Base-by-base conservation (phyloP, 257 asterid genomes). In the Nicotiana undulata region DNA sequence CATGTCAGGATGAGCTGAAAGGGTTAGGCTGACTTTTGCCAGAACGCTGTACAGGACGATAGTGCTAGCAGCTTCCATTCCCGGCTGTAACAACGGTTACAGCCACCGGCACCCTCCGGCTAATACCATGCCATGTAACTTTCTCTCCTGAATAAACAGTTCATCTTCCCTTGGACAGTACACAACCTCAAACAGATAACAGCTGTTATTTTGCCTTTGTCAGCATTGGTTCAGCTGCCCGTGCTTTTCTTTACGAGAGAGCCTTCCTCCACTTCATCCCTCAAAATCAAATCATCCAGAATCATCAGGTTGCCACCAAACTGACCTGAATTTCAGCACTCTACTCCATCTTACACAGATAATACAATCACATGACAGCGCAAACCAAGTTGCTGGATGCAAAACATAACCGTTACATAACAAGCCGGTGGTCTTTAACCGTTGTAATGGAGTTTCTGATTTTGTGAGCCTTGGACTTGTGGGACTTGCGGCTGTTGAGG, bases 401-500 rank as follows among this genome's bases (percentile, higher is more conserved):
- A 81, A 81, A 84, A 85, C 77, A 80, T 77, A 81, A 85, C 87
- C 88, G 17, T 82, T 58, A 26, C 64, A 74, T 17, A 13, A 60
- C 37, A 82, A 3, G 59, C 24, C 34, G 60, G 68, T 1, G 28
- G 56, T 55, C 79, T 68, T 91, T 88, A 94, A 89, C 97, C 90
- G 81, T 88, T 92, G 84, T 91, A 93, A 82, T 93, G 97, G 80
- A 90, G 89, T 78, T 94, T 93, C 83, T 86, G 96, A 84, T 88
- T 94, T 85, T 90, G 97, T 58, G 94, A 87, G 81, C 89, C 91
- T 85, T 91, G 97, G 67, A 90, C 94, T 79, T 85, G 96, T 83
- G 92, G 93, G 80, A 87, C 70, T 46, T 89, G 83, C 64, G 86
- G 92, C 78, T 90, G 97, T 68, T 87, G 98, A 77, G 79, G 90